Percentiles rank a stretch among this genome's conserved stretches.
phyloP scores from a whole-genome alignment of 148 eudicot species.

The Rhododendron griersonianum region DNA sequence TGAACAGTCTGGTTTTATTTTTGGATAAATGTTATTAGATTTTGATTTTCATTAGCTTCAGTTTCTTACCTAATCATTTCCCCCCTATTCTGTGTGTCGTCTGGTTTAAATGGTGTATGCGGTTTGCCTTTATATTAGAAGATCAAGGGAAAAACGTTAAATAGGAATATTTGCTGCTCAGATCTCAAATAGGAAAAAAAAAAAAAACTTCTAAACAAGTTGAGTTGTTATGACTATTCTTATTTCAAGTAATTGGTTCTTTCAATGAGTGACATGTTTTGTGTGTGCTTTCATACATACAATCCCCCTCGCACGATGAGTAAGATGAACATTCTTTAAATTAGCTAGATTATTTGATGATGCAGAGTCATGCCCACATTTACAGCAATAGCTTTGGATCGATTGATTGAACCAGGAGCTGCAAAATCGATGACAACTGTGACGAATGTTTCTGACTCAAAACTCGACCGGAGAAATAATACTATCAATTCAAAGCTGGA shows the following conservation, averaged over 20 bases:
- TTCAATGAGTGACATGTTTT: conserved; percentile 14
- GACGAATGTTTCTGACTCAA: conserved; percentile 24
- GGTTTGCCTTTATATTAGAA: background rate
- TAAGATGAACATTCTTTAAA: background rate
- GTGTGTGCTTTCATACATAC: background rate
- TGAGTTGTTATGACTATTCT: background rate
- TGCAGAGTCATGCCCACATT: conserved; percentile 74
- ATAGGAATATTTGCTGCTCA: background rate
- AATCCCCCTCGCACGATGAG: background rate
- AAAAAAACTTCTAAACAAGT: background rate
- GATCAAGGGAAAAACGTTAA: background rate
- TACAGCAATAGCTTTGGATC: conserved; percentile 68
- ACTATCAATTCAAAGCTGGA: conserved; percentile 14
- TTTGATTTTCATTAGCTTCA: background rate
- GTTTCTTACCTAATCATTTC: background rate
- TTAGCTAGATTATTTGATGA: conserved; percentile 22
- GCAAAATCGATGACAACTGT: conserved; percentile 39
- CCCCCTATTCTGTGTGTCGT: background rate
- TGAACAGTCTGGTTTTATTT: background rate
- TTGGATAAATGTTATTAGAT: background rate
- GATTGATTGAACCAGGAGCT: conserved; percentile 60
- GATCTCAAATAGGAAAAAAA: background rate
- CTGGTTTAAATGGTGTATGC: background rate
- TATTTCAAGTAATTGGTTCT: background rate
- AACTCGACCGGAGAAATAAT: conserved; percentile 39